A percentile compares a stretch with the other conserved stretches of the same genome.
These are phyloP conservation scores for Penicillium samsonianum DNA, from an alignment of 495 filamentous ascomycete species.

Conservation along the genomic window DNA sequence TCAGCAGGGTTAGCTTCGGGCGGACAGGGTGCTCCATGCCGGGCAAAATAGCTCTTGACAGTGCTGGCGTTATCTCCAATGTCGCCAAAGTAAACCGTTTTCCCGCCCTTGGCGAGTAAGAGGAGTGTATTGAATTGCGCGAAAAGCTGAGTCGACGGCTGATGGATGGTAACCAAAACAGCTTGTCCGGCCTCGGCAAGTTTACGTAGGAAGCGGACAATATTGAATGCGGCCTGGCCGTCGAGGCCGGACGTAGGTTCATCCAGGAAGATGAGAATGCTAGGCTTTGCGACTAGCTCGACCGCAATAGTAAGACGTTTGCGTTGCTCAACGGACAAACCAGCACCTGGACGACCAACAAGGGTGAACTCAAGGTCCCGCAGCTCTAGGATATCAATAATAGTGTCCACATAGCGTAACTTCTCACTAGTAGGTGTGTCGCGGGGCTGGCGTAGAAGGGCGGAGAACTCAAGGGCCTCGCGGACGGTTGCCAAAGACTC, in stretches of 20 bases:
- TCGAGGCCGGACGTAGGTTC: constrained; percentile 74
- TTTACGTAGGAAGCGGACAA: too few relatives aligned
- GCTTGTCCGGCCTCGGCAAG: constrained; percentile 4
- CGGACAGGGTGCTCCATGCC: constrained; percentile 71
- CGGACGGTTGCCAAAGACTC: constrained; percentile 58
- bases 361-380: constrained; percentile 51
- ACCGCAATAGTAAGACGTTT: constrained; percentile 66
- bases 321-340: constrained; percentile 57
- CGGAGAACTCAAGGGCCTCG: constrained; percentile 59
- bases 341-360: constrained; percentile 50
- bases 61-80: constrained; percentile 50
- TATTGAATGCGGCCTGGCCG: constrained; percentile 28
- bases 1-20: constrained; percentile 77
- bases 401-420: constrained; percentile 56
- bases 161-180: constrained; percentile 60
- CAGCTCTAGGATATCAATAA: constrained; percentile 58
- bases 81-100: constrained; percentile 68
- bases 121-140: constrained; percentile 70
- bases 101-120: constrained; percentile 65
- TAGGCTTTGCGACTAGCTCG: constrained; percentile 64
- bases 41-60: constrained; percentile 71
- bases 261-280: constrained; percentile 68
- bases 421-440: constrained; percentile 52
- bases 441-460: constrained; percentile 54
- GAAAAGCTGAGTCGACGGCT: constrained; percentile 69